Conservation (phyloP, 352 stramenopile species). For the Phytophthora ramorum region DNA sequence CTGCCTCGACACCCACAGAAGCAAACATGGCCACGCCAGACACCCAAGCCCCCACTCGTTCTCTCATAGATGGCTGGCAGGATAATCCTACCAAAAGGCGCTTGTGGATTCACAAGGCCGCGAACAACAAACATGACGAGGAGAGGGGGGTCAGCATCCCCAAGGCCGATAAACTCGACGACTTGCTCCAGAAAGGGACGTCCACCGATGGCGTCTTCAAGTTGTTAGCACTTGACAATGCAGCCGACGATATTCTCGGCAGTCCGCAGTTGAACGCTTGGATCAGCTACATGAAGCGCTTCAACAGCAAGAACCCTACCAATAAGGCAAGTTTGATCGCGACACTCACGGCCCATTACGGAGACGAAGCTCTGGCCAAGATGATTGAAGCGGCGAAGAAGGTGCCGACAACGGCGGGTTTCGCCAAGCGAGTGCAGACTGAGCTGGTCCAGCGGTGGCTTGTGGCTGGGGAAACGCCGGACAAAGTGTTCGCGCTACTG, state of each 20-base stretch:
- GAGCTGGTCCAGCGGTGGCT: constrained; percentile 1
- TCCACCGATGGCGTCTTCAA: constrained; percentile 6
- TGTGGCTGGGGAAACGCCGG: background rate
- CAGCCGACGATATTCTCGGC: constrained; percentile 1
- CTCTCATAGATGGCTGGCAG: background rate
- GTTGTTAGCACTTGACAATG: constrained; percentile 8
- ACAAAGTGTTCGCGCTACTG: background rate
- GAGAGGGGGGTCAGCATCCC: constrained; percentile 7
- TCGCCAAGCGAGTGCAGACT: background rate
- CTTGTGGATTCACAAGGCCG: background rate
- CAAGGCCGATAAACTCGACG: constrained; percentile 8
- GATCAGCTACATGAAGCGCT: constrained; percentile 22
- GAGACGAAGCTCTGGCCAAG: constrained; percentile 14
- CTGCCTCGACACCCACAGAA: too few species aligned
- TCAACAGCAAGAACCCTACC: constrained; percentile 14
- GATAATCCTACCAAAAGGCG: background rate
- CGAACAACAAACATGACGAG: constrained; percentile 2
- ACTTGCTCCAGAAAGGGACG: constrained; percentile 11
- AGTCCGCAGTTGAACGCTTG: constrained; percentile 7
- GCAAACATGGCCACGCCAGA: too few species aligned
- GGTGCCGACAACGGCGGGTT: background rate
- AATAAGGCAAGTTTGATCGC: constrained; percentile 10
- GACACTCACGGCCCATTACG: constrained; percentile 10
- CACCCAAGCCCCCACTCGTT: too few species aligned
- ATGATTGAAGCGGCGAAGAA: constrained; percentile 21